A percentile compares a stretch with the other conserved stretches of the same genome.
These are phyloP conservation scores for Cladochytrium replicatum DNA, from an alignment of 192 early-diverging fungal genomes.

Conservation along the genomic window DNA sequence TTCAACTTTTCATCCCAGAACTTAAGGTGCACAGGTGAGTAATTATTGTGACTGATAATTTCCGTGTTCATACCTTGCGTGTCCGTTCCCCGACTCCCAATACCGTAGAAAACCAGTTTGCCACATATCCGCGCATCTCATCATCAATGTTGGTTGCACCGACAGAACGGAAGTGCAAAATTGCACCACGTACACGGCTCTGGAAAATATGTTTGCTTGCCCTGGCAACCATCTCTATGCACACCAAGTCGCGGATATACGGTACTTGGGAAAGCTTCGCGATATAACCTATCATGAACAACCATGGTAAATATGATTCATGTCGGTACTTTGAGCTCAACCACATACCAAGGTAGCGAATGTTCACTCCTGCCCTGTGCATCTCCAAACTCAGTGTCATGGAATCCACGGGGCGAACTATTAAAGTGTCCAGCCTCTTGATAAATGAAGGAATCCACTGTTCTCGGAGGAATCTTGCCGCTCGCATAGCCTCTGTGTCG, in stretches of 20 bases:
- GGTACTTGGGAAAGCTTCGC: constrained; percentile 33
- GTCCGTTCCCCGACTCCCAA: constrained; percentile 25
- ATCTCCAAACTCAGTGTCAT: constrained; percentile 22
- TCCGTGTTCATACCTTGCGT: constrained; percentile 13
- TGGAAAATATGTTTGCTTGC: constrained; percentile 33
- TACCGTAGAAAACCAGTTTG: constrained; percentile 24
- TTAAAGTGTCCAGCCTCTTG: constrained; percentile 28
- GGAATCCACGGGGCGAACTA: constrained; percentile 37
- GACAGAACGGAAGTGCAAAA: constrained; percentile 37
- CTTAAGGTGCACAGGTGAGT: constrained; percentile 7
- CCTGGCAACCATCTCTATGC: constrained; percentile 40
- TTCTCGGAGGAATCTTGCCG: constrained; percentile 31
- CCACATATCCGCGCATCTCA: constrained; percentile 30
- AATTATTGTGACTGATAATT: background rate
- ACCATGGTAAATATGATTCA: constrained; percentile 6
- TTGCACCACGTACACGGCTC: constrained; percentile 22
- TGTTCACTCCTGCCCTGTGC: constrained; percentile 39
- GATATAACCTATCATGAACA: constrained; percentile 24
- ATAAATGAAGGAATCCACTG: constrained; percentile 35
- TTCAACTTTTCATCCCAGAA: constrained; percentile 36
- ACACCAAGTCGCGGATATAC: constrained; percentile 33
- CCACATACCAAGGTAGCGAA: constrained; percentile 47
- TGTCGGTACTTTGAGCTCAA: constrained; percentile 9
- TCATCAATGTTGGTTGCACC: constrained; percentile 44
- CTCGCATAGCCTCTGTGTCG: constrained; percentile 30